These are phyloP conservation scores for Claviceps cyperi DNA, from an alignment of 2,329 filamentous ascomycete genomes.

Conservation along the genomic window DNA sequence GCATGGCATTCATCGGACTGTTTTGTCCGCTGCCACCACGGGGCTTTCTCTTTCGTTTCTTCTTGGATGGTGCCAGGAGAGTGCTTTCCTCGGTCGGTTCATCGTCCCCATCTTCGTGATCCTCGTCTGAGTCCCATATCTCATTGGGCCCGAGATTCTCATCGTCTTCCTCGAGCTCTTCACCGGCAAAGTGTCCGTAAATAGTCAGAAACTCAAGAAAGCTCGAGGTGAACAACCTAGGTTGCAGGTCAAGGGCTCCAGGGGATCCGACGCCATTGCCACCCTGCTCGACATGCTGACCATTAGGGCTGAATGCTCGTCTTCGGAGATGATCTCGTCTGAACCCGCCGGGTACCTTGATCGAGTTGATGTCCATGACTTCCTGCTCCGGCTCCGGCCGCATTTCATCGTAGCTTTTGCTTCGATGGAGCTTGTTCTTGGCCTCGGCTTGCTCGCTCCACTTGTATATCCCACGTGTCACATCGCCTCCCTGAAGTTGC, in stretches of 20 bases:
- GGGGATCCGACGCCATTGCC: constrained; percentile 23
- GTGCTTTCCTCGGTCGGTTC: constrained; percentile 82
- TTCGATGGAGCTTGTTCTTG: constrained; percentile 55
- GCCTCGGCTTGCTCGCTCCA: constrained; percentile 85
- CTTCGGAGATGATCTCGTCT: constrained; percentile 77
- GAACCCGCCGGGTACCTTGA: constrained; percentile 89
- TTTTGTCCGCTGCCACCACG: constrained; percentile 63
- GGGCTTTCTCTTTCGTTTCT: constrained; percentile 61
- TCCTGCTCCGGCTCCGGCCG: constrained; percentile 69
- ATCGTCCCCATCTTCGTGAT: constrained; percentile 52
- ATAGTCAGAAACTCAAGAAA: constrained; percentile 92
- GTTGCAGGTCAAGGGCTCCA: constrained; percentile 14
- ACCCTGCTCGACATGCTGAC: constrained; percentile 15
- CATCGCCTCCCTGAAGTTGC: constrained; percentile 82
- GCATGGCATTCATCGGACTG: constrained; percentile 60
- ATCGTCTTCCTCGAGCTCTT: constrained; percentile 92
- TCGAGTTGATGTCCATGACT: constrained; percentile 71
- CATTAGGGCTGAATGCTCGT: constrained; percentile 47
- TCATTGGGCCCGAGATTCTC: constrained; percentile 77
- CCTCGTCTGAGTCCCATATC: constrained; percentile 73
- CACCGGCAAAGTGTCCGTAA: constrained; percentile 94
- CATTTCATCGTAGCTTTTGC: constrained; percentile 73
- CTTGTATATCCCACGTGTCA: constrained; percentile 87
- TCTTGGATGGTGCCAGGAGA: constrained; percentile 60
- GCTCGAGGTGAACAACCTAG: constrained; percentile 67